Base-by-base conservation (phyloP, 1,284 basidiomycete genomes). In the Agaricales sp. region DNA sequence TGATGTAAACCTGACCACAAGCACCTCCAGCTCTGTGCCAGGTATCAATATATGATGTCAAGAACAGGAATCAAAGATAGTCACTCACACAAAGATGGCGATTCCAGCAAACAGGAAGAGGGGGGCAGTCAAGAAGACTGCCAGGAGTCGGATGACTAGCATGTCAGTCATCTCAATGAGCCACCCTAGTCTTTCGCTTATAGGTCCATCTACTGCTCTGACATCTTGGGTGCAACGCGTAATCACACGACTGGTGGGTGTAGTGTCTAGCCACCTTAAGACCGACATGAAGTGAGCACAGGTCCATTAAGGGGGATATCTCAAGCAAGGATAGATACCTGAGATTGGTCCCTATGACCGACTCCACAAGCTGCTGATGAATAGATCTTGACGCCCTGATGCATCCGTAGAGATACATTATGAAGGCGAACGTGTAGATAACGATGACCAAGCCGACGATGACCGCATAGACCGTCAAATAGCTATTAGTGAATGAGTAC, bases 331-430 rank as follows among this genome's bases (percentile, higher is more conserved):
- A 30, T 6, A 30, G 6, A 14, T 30, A 69, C 61, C 76, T 66
- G 50, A 80, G 61, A 4, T 76, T 79, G 0, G 80, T 74, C 2
- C 73, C 73, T 13, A 84, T 68, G 13, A 85, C 67, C 4, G 73
- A 68, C 19, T 71, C 59, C n/a, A 85, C 63, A 19, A 89, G 72
- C 41, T 64, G 63, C 39, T 64, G 58, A 56, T 87, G 85, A 4
- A 87, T 71, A 16, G 61, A 62, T 48, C 70, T 67, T 1, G 80
- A 80, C 2, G 83, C 83, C 16, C 39, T 8, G n/a, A 41, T 41
- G 39, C 39, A 41, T 11, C 39, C 39, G 39, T 41, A 41, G 4
- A 41, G 19, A 41, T 41, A 41, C 39, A 20, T 16, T 6, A 41
- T 20, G 8, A 8, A 41, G 6, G 39, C 39, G 16, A 6, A 16